Evolutionary conservation across 306 rosid genomes (phyloP), one percentile per base, ranked within the genome.

Genomic region (Carpinus fangiana): DNA sequence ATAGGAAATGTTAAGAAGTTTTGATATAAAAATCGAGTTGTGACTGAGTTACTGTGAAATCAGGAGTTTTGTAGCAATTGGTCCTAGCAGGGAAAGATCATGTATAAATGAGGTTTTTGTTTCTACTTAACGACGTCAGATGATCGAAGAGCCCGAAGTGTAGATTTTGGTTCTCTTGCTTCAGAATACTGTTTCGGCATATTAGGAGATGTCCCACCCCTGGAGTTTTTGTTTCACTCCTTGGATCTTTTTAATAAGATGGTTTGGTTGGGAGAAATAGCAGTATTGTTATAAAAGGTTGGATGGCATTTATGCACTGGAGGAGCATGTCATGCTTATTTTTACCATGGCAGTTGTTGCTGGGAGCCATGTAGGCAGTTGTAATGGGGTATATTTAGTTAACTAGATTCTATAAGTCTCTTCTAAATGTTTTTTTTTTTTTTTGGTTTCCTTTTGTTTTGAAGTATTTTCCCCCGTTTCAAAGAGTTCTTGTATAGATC

Each of bases 221-320:
- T 84, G 80, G 56, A 74, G 67, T 60, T 74, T 73, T 75, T 64
- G 51, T 50, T 73, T 82, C 76, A 57, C 81, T 89, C 74, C 73
- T 82, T 80, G 88, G 80, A 83, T 84, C 73, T 83, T 76, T 77
- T 83, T 83, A 86, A 79, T 89, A 90, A 84, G 87, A 77, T 81
- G 86, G 84, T 72, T 80, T 81, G 81, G 77, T 81, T 31, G 73
- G 74, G 84, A 79, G 79, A 61, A 64, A 82, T 56, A 76, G 64
- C 57, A 81, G 61, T 65, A 9, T 54, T 41, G 57, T 51, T 61
- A 45, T 76, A 47, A 70, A 70, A 65, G 75, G 62, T 80, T 73
- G 74, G 78, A 74, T 74, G 81, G 83, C 80, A 46, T 83, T 77
- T 78, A 73, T 69, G 75, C 59, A 21, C 21, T 51, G 72, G 48